phyloP scores from a whole-genome alignment of 2,329 filamentous ascomycete genomes.

The Trichoderma sp. region DNA sequence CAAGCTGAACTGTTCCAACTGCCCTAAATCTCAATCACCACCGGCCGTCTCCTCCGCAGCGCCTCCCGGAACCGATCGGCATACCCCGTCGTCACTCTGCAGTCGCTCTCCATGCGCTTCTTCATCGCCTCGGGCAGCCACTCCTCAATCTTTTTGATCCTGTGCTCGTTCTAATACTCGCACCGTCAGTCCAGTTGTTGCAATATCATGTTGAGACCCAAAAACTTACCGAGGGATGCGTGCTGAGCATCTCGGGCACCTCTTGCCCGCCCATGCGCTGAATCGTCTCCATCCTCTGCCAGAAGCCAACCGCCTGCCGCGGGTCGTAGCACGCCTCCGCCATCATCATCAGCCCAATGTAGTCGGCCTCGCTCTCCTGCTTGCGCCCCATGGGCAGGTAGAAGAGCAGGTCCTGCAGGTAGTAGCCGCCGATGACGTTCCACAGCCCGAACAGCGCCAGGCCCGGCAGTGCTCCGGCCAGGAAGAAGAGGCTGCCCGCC shows the following conservation, averaged over 20 bases:
- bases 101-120: conserved; percentile 58
- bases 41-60: conserved; percentile 41
- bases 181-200: neutral
- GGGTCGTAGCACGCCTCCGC: conserved; percentile 77
- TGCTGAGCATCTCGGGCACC: conserved; percentile 72
- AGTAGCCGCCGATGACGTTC: conserved; percentile 48
- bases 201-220: neutral
- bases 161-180: conserved; percentile 55
- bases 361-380: conserved; percentile 78
- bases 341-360: conserved; percentile 83
- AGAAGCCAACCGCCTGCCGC: conserved; percentile 65
- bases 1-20: neutral
- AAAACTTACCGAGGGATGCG: conserved; percentile 67
- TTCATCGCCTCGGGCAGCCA: conserved; percentile 63
- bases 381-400: conserved; percentile 67
- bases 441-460: conserved; percentile 44
- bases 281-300: conserved; percentile 64
- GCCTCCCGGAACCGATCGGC: conserved; percentile 56
- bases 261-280: conserved; percentile 47
- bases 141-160: conserved; percentile 65
- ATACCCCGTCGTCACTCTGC: conserved; percentile 54
- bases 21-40: conserved; percentile 15
- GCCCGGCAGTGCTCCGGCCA: conserved; percentile 50
- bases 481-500: conserved; percentile 52
- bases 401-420: conserved; percentile 65